A percentile compares a stretch with the other conserved stretches of the same genome.
These are phyloP conservation scores for Backusella sp. DNA, from an alignment of 192 early-diverging fungal genomes.

Conservation along the genomic window DNA sequence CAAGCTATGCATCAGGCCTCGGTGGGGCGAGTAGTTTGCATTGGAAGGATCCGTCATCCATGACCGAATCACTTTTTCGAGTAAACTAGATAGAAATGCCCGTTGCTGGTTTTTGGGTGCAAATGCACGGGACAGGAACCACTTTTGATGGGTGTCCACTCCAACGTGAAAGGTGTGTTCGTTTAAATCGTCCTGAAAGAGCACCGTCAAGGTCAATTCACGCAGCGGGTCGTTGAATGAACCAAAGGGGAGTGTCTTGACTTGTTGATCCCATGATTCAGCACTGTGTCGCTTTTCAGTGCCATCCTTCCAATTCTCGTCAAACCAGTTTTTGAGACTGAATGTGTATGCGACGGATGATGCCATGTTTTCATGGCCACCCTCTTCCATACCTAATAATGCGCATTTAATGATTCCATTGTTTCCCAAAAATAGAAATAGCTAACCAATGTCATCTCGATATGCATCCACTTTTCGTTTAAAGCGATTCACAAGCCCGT, in stretches of 20 bases:
- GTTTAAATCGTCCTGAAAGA: slow-evolving; percentile 37
- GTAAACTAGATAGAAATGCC: slow-evolving; percentile 38
- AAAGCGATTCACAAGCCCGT: slow-evolving; percentile 40
- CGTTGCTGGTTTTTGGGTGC: slow-evolving; percentile 37
- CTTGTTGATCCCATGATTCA: slow-evolving; percentile 10
- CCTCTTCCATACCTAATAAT: not conserved
- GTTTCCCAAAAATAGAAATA: not conserved
- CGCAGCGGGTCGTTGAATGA: slow-evolving; percentile 52
- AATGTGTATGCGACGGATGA: slow-evolving; percentile 45
- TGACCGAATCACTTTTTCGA: slow-evolving; percentile 45
- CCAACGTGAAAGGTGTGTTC: not conserved
- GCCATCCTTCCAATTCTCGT: slow-evolving; percentile 52
- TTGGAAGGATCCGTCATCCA: slow-evolving; percentile 44
- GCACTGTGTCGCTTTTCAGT: slow-evolving; percentile 6
- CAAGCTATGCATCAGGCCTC: not conserved
- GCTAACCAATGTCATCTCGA: slow-evolving; percentile 26
- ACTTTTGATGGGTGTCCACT: not conserved
- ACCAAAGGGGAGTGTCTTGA: slow-evolving; percentile 46
- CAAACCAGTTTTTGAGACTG: slow-evolving; percentile 52
- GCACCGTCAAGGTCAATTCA: slow-evolving; percentile 39
- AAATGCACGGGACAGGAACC: slow-evolving; percentile 43
- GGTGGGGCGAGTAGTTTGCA: slow-evolving; percentile 12
- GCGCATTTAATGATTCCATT: not conserved
- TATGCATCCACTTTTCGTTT: slow-evolving; percentile 35
- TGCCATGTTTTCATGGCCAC: not conserved